phyloP scores from a whole-genome alignment of 139 green algal genomes.

The Micractinium sp. region DNA sequence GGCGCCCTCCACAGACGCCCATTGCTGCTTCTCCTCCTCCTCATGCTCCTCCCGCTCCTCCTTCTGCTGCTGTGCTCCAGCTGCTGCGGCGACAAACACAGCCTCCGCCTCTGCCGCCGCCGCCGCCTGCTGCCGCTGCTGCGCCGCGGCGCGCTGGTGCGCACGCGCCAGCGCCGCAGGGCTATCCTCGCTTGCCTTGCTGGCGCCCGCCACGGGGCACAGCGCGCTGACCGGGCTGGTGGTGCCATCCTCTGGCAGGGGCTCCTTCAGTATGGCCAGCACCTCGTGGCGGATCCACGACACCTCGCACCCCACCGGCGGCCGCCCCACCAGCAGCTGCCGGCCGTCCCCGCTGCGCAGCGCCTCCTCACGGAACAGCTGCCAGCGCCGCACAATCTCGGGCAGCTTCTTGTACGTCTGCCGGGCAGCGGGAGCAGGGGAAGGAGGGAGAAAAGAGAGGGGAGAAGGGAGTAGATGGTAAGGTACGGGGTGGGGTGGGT shows the following conservation, averaged over 20 bases:
- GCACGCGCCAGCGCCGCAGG: not conserved
- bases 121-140: not conserved
- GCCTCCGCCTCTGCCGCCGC: not conserved
- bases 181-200: constrained; percentile 3
- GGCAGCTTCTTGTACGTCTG: constrained; percentile 49
- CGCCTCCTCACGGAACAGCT: constrained; percentile 40
- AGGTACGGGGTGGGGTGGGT: not conserved
- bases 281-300: constrained; percentile 36
- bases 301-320: constrained; percentile 38
- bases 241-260: not conserved
- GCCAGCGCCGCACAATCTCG: constrained; percentile 46
- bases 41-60: no score
- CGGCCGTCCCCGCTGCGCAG: constrained; percentile 22
- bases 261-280: constrained; percentile 23
- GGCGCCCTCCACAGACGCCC: not conserved
- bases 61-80: not conserved
- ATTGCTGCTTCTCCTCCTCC: not conserved
- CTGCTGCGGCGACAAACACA: not conserved
- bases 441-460: no score
- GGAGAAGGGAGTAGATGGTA: not conserved
- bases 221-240: constrained; percentile 13
- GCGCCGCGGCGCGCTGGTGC: not conserved
- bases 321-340: constrained; percentile 50
- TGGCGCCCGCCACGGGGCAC: not conserved
- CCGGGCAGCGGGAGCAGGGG: no score